Evolutionary conservation across 2,329 filamentous ascomycete genomes (phyloP), one percentile per base, ranked within the genome.

Genomic region (Penicillium hordei): DNA sequence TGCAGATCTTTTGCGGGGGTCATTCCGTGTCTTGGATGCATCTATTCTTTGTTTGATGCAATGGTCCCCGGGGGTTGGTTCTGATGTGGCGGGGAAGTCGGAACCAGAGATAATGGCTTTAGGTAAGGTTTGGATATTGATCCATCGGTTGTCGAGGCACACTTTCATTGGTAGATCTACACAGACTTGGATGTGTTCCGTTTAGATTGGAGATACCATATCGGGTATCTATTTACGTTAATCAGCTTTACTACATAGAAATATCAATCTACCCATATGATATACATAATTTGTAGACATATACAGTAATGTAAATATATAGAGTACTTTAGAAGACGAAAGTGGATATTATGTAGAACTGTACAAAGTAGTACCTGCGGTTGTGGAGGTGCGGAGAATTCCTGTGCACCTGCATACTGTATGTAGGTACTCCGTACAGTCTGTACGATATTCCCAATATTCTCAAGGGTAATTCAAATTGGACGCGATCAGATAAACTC

Each of bases 321-420:
- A 50, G 21, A 46, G 51, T 29, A 46, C 31, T 12, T 13, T 15
- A 54, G 21, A 21, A 36, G n/a, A 25, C 1, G 29, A 27, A 34
- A 40, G 31, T 53, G 33, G 33, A 34, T 19, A 40, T 46, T 9
- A 25, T 27, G 23, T 29, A 23, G n/a, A 33, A 48, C 33, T 15
- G 12, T 15, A 33, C 31, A 15, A 33, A 12, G 15, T 34, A 5
- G 36, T 39, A 39, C 21, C 39, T 52, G 29, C 38, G 51, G 36
- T 40, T 57, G 55, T 61, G 61, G 64, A 61, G 61, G 62, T 60
- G 61, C 63, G 63, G 63, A 64, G 64, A 64, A 61, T 64, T 64
- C 57, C 48, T 29, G 40, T 45, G 21, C 51, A 33, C 29, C 53
- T 53, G 48, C 52, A 51, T 55, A 38, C 52, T 49, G 57, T 55